phyloP scores from a whole-genome alignment of 352 stramenopile genomes.

The Globisporangium viniferum region DNA sequence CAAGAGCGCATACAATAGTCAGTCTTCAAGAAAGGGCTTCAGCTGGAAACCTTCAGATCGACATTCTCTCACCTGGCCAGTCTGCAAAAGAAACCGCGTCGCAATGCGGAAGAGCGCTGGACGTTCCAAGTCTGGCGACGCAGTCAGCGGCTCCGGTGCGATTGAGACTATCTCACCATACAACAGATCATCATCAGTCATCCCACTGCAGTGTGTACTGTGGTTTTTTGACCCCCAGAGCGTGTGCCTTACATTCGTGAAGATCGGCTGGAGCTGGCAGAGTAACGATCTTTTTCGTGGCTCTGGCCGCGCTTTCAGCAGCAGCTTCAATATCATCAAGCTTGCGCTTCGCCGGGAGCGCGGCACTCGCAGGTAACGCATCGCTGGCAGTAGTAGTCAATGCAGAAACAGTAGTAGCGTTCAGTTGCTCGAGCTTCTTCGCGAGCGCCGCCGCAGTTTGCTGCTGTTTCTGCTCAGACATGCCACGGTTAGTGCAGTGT shows the following conservation, averaged over 20 bases:
- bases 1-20: not conserved
- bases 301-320: not conserved
- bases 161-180: not conserved
- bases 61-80: conserved; percentile 6
- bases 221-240: not conserved
- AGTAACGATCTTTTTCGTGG: not conserved
- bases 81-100: conserved; percentile 13
- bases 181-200: not conserved
- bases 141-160: conserved; percentile 1
- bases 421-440: conserved; percentile 14
- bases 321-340: not conserved
- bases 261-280: not conserved
- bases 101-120: conserved; percentile 15
- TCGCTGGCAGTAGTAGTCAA: not conserved
- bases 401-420: not conserved
- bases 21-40: not conserved
- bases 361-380: not conserved
- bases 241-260: conserved; percentile 5
- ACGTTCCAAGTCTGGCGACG: conserved; percentile 1
- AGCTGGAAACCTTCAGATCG: not conserved
- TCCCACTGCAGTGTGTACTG: not conserved
- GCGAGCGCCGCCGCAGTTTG: conserved; percentile 1
- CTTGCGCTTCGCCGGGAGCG: conserved; percentile 13
- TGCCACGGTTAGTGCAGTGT: not conserved
- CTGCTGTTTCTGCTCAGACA: conserved; percentile 17